These are phyloP conservation scores for Cadophora sp. DNA, from an alignment of 2,329 filamentous ascomycete species.

Conservation along the genomic window DNA sequence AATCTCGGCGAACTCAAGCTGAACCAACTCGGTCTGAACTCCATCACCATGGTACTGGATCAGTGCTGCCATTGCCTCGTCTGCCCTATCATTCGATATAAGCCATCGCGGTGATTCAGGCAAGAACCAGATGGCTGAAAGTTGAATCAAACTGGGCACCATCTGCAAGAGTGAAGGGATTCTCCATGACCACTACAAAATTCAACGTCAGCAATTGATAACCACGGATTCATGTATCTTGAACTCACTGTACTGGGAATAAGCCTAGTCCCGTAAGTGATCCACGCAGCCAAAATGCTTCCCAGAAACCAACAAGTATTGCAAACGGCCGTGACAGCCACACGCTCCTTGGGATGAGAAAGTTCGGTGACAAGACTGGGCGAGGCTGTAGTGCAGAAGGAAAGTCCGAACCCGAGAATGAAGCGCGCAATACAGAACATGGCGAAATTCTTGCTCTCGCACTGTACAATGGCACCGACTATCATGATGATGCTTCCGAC, in stretches of 20 bases:
- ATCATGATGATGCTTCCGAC: constrained; percentile 4
- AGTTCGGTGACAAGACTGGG: constrained; percentile 60
- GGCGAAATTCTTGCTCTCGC: constrained; percentile 38
- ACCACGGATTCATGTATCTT: background rate
- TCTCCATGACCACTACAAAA: constrained; percentile 49
- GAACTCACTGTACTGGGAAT: constrained; percentile 43
- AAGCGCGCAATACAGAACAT: constrained; percentile 59
- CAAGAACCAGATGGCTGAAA: constrained; percentile 48
- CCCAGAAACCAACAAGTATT: constrained; percentile 60
- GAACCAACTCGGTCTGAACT: constrained; percentile 57
- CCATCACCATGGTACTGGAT: constrained; percentile 60
- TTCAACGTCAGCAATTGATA: background rate
- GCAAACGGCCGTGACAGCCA: constrained; percentile 59
- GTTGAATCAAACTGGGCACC: constrained; percentile 35
- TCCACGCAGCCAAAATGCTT: constrained; percentile 52
- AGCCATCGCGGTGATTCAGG: constrained; percentile 65
- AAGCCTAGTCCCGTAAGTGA: constrained; percentile 52
- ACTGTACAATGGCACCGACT: background rate
- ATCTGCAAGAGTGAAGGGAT: constrained; percentile 52
- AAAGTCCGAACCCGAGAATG: constrained; percentile 58
- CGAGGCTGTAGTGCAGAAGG: constrained; percentile 57
- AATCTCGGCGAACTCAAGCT: constrained; percentile 63
- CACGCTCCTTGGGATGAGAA: constrained; percentile 59
- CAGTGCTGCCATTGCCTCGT: constrained; percentile 62
- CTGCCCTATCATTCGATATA: constrained; percentile 60